Percentiles rank a stretch among this genome's conserved stretches.
Conservation (phyloP, 1,139 yeast genomes). For the Sugiyamaella pinicola region DNA sequence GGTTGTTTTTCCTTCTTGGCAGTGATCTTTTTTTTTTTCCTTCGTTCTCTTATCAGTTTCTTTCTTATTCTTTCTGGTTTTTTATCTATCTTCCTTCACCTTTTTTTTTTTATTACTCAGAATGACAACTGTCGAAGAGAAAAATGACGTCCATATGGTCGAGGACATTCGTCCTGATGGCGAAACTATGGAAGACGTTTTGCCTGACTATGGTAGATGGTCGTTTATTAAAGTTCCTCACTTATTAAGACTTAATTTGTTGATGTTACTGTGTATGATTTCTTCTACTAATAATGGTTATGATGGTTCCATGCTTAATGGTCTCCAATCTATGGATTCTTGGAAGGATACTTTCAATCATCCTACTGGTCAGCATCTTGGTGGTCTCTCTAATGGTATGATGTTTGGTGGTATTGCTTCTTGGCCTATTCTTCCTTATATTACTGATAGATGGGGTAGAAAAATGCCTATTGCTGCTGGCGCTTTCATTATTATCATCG, state of each 20-base stretch:
- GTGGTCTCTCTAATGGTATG: conserved; percentile 33
- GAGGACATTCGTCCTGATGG: conserved; percentile 8
- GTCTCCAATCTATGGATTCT: conserved; percentile 48
- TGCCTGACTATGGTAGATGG: conserved; percentile 16
- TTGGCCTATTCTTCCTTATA: conserved; percentile 56
- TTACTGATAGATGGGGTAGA: conserved; percentile 80
- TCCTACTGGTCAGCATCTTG: conserved; percentile 49
- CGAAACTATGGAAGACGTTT: conserved; percentile 14
- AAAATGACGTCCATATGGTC: conserved; percentile 12
- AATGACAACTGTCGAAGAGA: conserved; percentile 12
- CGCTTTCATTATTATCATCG: conserved; percentile 74
- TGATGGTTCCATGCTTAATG: conserved; percentile 56
- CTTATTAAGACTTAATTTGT: conserved; percentile 44
- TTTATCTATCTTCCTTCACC: too few relatives aligned
- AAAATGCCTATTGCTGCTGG: conserved; percentile 79
- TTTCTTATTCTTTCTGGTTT: neutral
- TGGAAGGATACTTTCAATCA: conserved; percentile 45
- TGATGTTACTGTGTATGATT: conserved; percentile 46
- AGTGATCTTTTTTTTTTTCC: conserved; percentile 1
- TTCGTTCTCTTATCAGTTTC: neutral
- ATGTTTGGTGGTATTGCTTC: conserved; percentile 49
- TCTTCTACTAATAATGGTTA: conserved; percentile 55
- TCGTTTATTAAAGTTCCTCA: conserved; percentile 33
- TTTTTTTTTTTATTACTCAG: conserved; percentile 4
- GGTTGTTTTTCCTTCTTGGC: neutral